Evolutionary conservation across 23 red algal species (phyloP).

Genomic region (Gracilaria caudata): DNA sequence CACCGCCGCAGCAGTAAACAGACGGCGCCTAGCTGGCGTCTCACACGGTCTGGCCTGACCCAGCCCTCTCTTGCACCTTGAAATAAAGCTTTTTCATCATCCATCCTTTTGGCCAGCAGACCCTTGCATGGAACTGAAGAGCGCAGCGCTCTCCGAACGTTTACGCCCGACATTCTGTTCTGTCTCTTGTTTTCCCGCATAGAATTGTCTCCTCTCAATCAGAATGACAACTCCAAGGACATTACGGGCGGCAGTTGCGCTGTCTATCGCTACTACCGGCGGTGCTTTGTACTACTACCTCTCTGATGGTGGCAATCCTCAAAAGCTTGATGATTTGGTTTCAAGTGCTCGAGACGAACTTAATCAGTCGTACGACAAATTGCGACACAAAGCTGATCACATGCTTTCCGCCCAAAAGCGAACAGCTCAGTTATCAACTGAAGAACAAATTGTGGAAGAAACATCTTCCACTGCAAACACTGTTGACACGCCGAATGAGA

Average conservation of each 20-base stretch:
- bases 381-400: conserved; percentile 1
- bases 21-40: too few species aligned
- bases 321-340: conserved; percentile 13
- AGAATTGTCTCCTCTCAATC: neutral
- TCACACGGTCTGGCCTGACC: too few species aligned
- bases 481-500: neutral
- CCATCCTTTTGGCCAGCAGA: too few species aligned
- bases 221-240: conserved; percentile 42
- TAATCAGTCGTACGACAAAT: neutral
- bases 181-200: neutral
- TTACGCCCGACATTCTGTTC: too few species aligned
- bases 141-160: too few species aligned
- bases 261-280: conserved; percentile 59
- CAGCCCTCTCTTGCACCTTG: too few species aligned
- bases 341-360: conserved; percentile 23
- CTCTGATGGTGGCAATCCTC: conserved; percentile 48
- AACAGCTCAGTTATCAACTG: neutral
- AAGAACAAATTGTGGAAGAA: neutral
- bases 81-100: too few species aligned
- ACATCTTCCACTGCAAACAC: neutral
- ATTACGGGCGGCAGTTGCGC: conserved; percentile 39
- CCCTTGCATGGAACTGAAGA: too few species aligned
- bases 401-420: conserved; percentile 6
- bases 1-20: too few species aligned
- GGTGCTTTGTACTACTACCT: conserved; percentile 61